phyloP scores from a whole-genome alignment of 257 asterid genomes.

The Gentiana dahurica region DNA sequence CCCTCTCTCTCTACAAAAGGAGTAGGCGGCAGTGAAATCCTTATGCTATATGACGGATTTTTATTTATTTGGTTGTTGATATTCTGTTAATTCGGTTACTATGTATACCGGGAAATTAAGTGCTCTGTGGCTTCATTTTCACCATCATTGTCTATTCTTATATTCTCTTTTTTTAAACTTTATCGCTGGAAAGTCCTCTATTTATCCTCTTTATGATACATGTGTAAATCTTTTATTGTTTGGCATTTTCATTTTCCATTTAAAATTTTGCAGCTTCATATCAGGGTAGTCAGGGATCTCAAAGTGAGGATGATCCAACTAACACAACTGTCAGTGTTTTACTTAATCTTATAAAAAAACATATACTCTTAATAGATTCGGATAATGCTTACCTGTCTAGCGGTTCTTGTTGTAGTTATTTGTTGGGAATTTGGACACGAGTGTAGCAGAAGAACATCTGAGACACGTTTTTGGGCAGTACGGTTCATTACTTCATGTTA shows the following conservation, averaged over 20 bases:
- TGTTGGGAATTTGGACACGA: conserved; percentile 89
- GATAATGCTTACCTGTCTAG: conserved; percentile 2
- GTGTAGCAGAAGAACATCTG: conserved; percentile 68
- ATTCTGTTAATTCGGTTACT: too few relatives aligned
- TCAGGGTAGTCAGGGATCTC: conserved; percentile 71
- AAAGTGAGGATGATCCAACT: conserved; percentile 80
- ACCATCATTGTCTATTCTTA: too few relatives aligned
- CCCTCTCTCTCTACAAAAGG: too few relatives aligned
- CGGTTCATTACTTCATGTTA: conserved; percentile 73
- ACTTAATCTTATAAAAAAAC: not conserved
- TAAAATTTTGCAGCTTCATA: conserved; percentile 52
- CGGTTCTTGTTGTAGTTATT: conserved; percentile 47
- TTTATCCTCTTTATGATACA: not conserved
- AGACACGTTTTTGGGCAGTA: conserved; percentile 71
- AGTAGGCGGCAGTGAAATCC: too few relatives aligned
- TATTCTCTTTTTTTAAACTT: too few relatives aligned
- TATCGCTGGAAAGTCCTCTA: not conserved
- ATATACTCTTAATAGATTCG: too few relatives aligned
- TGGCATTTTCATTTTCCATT: too few relatives aligned
- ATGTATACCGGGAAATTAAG: too few relatives aligned
- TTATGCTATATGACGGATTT: too few relatives aligned
- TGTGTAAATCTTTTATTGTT: not conserved
- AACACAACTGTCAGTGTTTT: conserved; percentile 74
- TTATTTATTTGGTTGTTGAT: too few relatives aligned
- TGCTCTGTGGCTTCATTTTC: too few relatives aligned